Percentiles rank a stretch among this genome's conserved stretches.
phyloP scores from a whole-genome alignment of 2,329 filamentous ascomycete genomes.

The Microsporum ferrugineum region DNA sequence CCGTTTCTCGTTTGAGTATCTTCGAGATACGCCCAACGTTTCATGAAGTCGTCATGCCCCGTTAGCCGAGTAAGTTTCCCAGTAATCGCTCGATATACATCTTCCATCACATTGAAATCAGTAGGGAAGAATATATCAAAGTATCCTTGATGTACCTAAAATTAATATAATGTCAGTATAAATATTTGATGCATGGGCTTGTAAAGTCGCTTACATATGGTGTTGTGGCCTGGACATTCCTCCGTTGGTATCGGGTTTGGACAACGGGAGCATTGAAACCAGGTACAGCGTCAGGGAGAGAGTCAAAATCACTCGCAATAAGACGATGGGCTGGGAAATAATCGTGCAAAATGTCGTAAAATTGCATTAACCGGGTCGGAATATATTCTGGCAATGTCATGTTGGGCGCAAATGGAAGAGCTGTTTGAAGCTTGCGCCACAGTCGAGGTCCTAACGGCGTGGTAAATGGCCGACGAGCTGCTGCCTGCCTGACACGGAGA shows the following conservation, averaged over 20 bases:
- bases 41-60: slow-evolving; percentile 83
- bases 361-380: slow-evolving; percentile 87
- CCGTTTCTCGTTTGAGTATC: slow-evolving; percentile 81
- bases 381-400: slow-evolving; percentile 82
- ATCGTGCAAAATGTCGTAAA: slow-evolving; percentile 79
- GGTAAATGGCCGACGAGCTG: slow-evolving; percentile 38
- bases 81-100: slow-evolving; percentile 84
- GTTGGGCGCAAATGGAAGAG: slow-evolving; percentile 61
- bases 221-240: slow-evolving; percentile 79
- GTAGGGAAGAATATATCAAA: slow-evolving; percentile 99
- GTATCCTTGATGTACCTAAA: slow-evolving; percentile 88
- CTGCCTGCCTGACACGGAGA: slow-evolving; percentile 70
- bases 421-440: slow-evolving; percentile 50
- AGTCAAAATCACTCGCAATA: slow-evolving; percentile 81
- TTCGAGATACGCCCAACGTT: slow-evolving; percentile 77
- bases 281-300: slow-evolving; percentile 66
- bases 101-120: slow-evolving; percentile 80
- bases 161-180: background rate
- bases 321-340: slow-evolving; percentile 87
- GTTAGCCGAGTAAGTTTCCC: slow-evolving; percentile 78
- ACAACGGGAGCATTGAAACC: slow-evolving; percentile 91
- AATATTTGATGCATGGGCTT: background rate
- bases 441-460: slow-evolving; percentile 38
- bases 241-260: slow-evolving; percentile 79
- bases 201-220: slow-evolving; percentile 59